Conservation (phyloP, 2,329 filamentous ascomycete species). For the Atkinsonella texensis region DNA sequence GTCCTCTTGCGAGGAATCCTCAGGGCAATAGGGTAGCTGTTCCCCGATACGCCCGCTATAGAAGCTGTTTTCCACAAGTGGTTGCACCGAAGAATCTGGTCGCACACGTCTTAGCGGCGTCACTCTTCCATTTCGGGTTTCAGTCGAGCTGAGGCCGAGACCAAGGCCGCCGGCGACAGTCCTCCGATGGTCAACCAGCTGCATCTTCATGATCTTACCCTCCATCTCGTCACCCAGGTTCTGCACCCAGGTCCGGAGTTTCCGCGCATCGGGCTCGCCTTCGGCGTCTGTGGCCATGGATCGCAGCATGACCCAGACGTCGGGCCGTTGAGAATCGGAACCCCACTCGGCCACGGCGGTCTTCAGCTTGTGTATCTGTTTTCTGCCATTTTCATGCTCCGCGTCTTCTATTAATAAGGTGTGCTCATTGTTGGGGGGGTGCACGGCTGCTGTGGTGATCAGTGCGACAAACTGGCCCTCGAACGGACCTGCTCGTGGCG, state of each 20-base stretch:
- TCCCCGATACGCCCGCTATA: not conserved
- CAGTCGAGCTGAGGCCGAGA: not conserved
- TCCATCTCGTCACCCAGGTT: conserved; percentile 36
- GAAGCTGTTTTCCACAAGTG: not conserved
- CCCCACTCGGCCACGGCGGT: conserved; percentile 25
- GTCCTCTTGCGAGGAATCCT: conserved; percentile 18
- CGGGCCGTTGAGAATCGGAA: conserved; percentile 24
- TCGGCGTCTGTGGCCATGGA: conserved; percentile 30
- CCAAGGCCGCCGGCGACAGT: not conserved
- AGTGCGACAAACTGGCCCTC: conserved; percentile 38
- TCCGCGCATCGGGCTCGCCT: conserved; percentile 29
- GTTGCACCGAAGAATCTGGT: conserved; percentile 5
- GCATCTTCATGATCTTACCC: conserved; percentile 32
- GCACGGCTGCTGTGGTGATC: conserved; percentile 22
- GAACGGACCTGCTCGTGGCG: conserved; percentile 36
- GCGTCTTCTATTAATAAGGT: conserved; percentile 17
- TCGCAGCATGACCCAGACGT: conserved; percentile 36
- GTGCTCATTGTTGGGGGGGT: conserved; percentile 14
- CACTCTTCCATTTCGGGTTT: conserved; percentile 15
- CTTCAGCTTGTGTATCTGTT: conserved; percentile 29
- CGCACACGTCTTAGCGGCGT: not conserved
- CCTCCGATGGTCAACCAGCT: conserved; percentile 28
- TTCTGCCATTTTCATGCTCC: conserved; percentile 28
- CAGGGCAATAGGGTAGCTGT: not conserved
- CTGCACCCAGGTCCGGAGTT: conserved; percentile 41